A percentile compares a stretch with the other conserved stretches of the same genome.
Conservation (phyloP, 768 basidiomycete genomes). For the Saitozyma sp. region DNA sequence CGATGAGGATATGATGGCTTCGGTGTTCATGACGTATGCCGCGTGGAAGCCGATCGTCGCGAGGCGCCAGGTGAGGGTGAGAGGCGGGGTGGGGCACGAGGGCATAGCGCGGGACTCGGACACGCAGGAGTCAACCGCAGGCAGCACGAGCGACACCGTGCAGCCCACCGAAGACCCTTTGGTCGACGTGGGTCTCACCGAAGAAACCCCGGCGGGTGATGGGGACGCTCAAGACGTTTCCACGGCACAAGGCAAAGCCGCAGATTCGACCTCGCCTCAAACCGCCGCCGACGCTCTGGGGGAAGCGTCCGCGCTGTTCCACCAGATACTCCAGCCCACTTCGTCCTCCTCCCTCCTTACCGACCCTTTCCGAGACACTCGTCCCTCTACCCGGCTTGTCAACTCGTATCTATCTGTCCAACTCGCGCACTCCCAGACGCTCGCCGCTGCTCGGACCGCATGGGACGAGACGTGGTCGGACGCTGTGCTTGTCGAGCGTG, state of each 20-base stretch:
- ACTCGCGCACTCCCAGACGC: slow-evolving; percentile 59
- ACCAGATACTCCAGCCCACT: slow-evolving; percentile 60
- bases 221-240: not conserved
- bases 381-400: slow-evolving; percentile 64
- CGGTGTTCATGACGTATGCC: slow-evolving; percentile 84
- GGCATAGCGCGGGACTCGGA: not conserved
- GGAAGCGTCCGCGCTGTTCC: slow-evolving; percentile 69
- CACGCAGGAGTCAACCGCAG: slow-evolving; percentile 10
- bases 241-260: too few species aligned
- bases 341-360: not conserved
- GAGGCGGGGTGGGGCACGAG: not conserved
- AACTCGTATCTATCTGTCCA: slow-evolving; percentile 80
- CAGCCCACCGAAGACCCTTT: too few species aligned
- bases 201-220: slow-evolving; percentile 1
- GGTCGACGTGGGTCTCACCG: slow-evolving; percentile 14
- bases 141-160: not conserved
- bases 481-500: not conserved
- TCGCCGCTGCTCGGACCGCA: slow-evolving; percentile 58
- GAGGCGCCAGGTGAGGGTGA: slow-evolving; percentile 44
- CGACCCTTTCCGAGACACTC: slow-evolving; percentile 61
- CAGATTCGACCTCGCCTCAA: slow-evolving; percentile 57
- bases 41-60: slow-evolving; percentile 72
- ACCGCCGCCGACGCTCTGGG: slow-evolving; percentile 68
- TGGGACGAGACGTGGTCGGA: slow-evolving; percentile 55
- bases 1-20: slow-evolving; percentile 72